phyloP scores from a whole-genome alignment of 2,329 filamentous ascomycete genomes.

The Herpotrichia juniperi region DNA sequence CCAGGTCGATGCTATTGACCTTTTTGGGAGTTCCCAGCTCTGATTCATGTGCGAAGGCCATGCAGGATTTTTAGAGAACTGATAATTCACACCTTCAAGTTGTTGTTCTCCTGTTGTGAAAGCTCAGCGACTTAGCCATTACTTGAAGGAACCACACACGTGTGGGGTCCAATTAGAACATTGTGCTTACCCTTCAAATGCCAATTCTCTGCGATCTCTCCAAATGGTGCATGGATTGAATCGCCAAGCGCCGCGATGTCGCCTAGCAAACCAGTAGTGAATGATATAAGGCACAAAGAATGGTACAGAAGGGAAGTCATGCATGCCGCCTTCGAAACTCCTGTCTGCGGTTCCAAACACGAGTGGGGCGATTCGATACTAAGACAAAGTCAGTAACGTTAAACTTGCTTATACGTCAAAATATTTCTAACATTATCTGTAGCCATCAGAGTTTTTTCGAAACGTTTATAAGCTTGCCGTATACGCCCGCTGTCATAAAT shows the following conservation, averaged over 20 bases:
- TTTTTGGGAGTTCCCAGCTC: too few relatives aligned
- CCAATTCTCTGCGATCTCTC: slow-evolving; percentile 33
- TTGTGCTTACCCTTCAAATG: slow-evolving; percentile 11
- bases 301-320: slow-evolving; percentile 43
- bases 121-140: too few relatives aligned
- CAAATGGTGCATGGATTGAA: slow-evolving; percentile 45
- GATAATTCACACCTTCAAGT: too few relatives aligned
- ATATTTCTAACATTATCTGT: slow-evolving; percentile 32
- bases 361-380: slow-evolving; percentile 40
- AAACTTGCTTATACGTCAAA: slow-evolving; percentile 3
- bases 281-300: slow-evolving; percentile 44
- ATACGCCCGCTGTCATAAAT: slow-evolving; percentile 22
- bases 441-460: slow-evolving; percentile 36
- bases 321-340: slow-evolving; percentile 39
- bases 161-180: background rate
- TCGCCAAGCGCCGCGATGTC: slow-evolving; percentile 40
- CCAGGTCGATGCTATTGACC: too few relatives aligned
- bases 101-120: too few relatives aligned
- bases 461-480: slow-evolving; percentile 26
- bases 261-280: slow-evolving; percentile 36
- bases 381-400: slow-evolving; percentile 12
- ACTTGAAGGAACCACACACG: background rate
- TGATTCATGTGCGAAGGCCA: too few relatives aligned
- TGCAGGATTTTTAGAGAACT: too few relatives aligned
- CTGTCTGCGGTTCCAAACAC: slow-evolving; percentile 45